These are phyloP conservation scores for Forsythia viridissima DNA, from an alignment of 257 asterid genomes.

Conservation along the genomic window DNA sequence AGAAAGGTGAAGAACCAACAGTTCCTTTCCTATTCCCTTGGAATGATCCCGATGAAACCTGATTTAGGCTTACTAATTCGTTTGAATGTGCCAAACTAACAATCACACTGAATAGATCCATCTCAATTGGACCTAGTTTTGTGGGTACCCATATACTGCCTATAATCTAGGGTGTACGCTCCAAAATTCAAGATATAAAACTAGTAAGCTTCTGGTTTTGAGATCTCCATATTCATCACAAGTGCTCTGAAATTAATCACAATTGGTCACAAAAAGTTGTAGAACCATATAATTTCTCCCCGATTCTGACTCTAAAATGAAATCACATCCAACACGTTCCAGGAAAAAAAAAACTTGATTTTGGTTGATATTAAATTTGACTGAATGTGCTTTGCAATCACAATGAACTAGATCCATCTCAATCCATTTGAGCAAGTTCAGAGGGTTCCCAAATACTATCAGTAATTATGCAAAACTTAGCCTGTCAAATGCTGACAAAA, in stretches of 20 bases:
- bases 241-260: slow-evolving; percentile 8
- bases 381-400: background rate
- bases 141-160: background rate
- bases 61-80: no score
- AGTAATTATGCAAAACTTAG: background rate
- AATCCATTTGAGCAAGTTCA: background rate
- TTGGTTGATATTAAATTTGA: background rate
- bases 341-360: background rate
- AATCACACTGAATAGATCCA: background rate
- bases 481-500: background rate
- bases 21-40: no score
- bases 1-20: no score
- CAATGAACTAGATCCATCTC: background rate
- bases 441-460: background rate
- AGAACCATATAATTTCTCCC: slow-evolving; percentile 16
- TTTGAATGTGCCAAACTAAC: background rate
- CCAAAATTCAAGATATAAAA: background rate
- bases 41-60: background rate
- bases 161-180: background rate
- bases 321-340: background rate
- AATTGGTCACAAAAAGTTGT: background rate
- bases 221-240: slow-evolving; percentile 12
- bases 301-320: background rate
- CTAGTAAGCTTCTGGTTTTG: slow-evolving; percentile 8
- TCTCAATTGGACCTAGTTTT: background rate